Evolutionary conservation across 2,329 filamentous ascomycete genomes (phyloP), one percentile per base, ranked within the genome.

Genomic region (Scorias spongiosa): DNA sequence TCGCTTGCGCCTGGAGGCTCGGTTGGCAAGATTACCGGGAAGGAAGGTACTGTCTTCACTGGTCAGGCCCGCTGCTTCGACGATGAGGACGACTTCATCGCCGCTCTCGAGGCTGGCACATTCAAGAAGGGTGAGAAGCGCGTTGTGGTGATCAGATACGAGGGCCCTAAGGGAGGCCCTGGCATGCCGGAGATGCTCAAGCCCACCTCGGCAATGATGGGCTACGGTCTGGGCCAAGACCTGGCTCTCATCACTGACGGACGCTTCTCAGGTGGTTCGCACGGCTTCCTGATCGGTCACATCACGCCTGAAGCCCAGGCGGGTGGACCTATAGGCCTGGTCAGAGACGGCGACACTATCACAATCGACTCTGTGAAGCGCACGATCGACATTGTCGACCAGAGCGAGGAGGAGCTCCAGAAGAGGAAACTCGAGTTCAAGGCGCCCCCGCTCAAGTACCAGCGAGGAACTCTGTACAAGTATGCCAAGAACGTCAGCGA

Each of bases 221-320:
- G 80, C 14, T 78, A 78, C 15, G 80, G 80, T 12, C 71, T 84
- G 10, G 80, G 80, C 53, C 73, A 83, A 55, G 80, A 85, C 53
- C 78, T 84, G 11, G 81, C 81, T 1, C 74, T 86, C 40, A 71
- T 86, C 48, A 84, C 81, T 2, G 81, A 87, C 54, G 78, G 78
- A 0, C 76, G 83, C 34, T 88, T 86, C 70, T 82, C 77, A 8
- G 86, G 86, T 46, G 86, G 84, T 42, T 82, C 76, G 48, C 84
- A 91, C 72, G 84, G 84, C 34, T 91, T 91, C 73, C 68, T 91
- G 53, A 89, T 91, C 55, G 84, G 84, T 1, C 84, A 91, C 64
- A 82, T 93, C 49, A 84, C 88, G 36, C 86, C 86, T 20, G 86
- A 93, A 66, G 86, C 86, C 8, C 80, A 84, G 58, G 83, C 84